Evolutionary conservation across 257 asterid species (phyloP), one percentile per base, ranked within the genome.

Genomic region (Forsythia suspensa): DNA sequence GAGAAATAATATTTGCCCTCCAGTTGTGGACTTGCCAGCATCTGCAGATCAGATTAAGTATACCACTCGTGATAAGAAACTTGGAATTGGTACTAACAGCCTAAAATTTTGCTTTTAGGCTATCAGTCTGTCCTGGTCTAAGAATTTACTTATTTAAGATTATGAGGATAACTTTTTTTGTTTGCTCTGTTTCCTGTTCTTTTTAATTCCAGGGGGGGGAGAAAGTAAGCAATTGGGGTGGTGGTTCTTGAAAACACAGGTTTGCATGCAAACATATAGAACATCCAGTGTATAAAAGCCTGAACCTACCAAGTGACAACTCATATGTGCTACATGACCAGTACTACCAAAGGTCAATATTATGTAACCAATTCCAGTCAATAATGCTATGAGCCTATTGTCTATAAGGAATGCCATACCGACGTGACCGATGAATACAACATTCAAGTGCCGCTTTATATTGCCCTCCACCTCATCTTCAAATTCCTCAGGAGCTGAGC

Each of bases 1-100:
- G 43, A 96, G 94, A 70, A 88, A 90, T 66, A 96, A 84, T 74
- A 89, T 96, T 80, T 96, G 98, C 42, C 99, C 99, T 52, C 99
- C 99, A 76, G 87, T 88, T 70, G 99, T 96, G 63, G 99, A 94
- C 86, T 96, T 96, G 34, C 99, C 99, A 77, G 99, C 99, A 89
- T 96, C 99, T 96, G 88, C 84, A 79, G 73, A 48, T 72, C 74
- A 81, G 59, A 81, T 67, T 39, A 66, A 79, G 52, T 70, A 81
- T 1, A 75, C 46, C 46, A 52, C 71, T 42, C 16, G 24, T 18
- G 18, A 75, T 70, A 15, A 79, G 72, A 76, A 75, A 77, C 74
- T 59, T 59, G 40, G 71, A 40, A 69, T 57, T 46, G 77, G 44
- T 69, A 70, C 55, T 67, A 34, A n/a, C 71, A 52, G 61, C 44